Base-by-base conservation (phyloP, 2,329 filamentous ascomycete species). In the Colletotrichum phormii region DNA sequence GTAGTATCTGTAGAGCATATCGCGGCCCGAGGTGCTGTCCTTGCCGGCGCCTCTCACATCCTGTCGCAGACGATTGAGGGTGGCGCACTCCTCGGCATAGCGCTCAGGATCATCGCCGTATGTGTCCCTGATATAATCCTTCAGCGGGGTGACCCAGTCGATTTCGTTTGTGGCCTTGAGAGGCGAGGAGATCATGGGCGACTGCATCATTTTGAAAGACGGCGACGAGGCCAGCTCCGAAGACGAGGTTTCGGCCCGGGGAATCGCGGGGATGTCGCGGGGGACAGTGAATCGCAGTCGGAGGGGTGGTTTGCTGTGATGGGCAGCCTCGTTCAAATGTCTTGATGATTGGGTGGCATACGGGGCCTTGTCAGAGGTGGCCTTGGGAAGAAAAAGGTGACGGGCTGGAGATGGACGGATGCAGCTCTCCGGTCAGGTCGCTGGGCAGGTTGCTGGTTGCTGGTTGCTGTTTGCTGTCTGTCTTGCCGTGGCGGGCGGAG, bases 31-130 rank as follows among this genome's bases (percentile, higher is more conserved):
- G 26, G 95, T 97, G 83, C 95, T 98, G 81, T 99, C 97, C 84
- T 97, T 98, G 26, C 97, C 96, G 37, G 97, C 97, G 42, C 97
- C 97, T 80, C 97, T 91, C 94, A 99, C 98, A 81, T 99, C 97
- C 90, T 99, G 97, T 78, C 97, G 92, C 84, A 99, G 86, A 57
- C 97, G 92, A 85, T 98, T 97, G 82, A 99, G 90, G 49, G 95
- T 97, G 54, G 91, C 92, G 86, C 97, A 98, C 88, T 99, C 97
- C 83, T 98, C 95, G 65, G 92, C 90, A 86, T 99, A 99, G 78
- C 95, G 91, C 82, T 99, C 97, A 33, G 97, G 96, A 81, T 98
- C 96, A 84, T 99, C 97, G 81, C 95, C 95, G 82, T 99, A 98
- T 29, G 93, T 97, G 78, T 95, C 90, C 76, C 95, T 91, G 79